Evolutionary conservation across 2,329 filamentous ascomycete species (phyloP).

Genomic region (Niveomyces coronatus): DNA sequence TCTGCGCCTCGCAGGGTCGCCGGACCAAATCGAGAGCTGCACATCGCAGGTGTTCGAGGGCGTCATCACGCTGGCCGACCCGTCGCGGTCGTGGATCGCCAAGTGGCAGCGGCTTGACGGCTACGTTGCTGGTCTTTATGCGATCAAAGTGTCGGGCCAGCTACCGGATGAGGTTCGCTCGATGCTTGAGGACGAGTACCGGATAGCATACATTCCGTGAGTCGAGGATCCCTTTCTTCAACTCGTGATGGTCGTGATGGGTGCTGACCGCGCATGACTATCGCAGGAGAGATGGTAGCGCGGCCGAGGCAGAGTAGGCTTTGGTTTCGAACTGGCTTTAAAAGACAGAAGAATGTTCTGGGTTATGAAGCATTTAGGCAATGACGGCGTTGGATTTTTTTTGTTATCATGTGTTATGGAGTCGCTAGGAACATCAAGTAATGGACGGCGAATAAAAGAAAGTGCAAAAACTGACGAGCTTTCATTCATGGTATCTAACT

Average conservation of each 20-base stretch:
- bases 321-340: no score
- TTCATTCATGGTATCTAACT: slow-evolving; percentile 20
- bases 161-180: slow-evolving; percentile 55
- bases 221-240: slow-evolving; percentile 25
- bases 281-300: slow-evolving; percentile 40
- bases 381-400: slow-evolving; percentile 3
- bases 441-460: no score
- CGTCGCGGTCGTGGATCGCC: slow-evolving; percentile 85
- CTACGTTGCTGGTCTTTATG: slow-evolving; percentile 85
- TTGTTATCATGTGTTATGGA: no score
- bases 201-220: slow-evolving; percentile 57
- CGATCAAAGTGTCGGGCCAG: slow-evolving; percentile 84
- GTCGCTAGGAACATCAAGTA: no score
- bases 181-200: slow-evolving; percentile 51
- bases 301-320: slow-evolving; percentile 26
- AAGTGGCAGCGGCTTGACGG: slow-evolving; percentile 87
- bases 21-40: slow-evolving; percentile 80
- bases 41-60: slow-evolving; percentile 96
- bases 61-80: slow-evolving; percentile 74
- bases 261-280: neutral
- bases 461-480: no score
- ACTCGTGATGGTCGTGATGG: no score
- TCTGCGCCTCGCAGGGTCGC: slow-evolving; percentile 68
- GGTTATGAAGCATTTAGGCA: slow-evolving; percentile 3
- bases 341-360: neutral